Conservation (phyloP, 805 yeast genomes). For the Vanderwaltozyma verrucispora region DNA sequence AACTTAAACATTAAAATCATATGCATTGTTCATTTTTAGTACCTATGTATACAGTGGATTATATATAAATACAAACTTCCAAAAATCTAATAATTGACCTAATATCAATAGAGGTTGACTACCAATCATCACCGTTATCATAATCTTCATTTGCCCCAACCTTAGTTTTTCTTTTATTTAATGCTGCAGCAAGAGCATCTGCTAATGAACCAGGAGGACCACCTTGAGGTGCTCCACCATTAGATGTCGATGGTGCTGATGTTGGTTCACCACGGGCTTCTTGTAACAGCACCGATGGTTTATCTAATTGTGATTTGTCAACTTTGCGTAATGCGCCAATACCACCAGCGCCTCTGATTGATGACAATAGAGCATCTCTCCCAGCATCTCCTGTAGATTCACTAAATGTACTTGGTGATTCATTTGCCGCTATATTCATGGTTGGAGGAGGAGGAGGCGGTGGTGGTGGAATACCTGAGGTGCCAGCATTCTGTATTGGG, state of each 20-base stretch:
- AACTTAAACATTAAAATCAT: too few species aligned
- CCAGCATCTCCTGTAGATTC: constrained; percentile 39
- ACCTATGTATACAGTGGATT: too few species aligned
- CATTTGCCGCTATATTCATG: neutral
- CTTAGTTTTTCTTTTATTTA: constrained; percentile 70
- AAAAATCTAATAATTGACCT: too few species aligned
- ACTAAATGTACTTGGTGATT: constrained; percentile 4
- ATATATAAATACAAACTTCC: too few species aligned
- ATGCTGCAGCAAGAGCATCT: constrained; percentile 81
- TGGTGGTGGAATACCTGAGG: constrained; percentile 1
- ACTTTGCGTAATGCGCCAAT: constrained; percentile 61
- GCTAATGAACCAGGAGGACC: constrained; percentile 61
- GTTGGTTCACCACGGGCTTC: constrained; percentile 58
- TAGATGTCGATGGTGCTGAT: constrained; percentile 25
- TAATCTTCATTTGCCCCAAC: constrained; percentile 87
- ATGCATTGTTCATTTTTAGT: too few species aligned
- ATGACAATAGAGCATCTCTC: constrained; percentile 75
- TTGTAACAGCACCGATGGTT: constrained; percentile 60
- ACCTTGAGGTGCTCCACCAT: constrained; percentile 32
- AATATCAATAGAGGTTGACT: too few species aligned
- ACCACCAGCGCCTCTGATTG: constrained; percentile 75
- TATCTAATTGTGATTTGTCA: constrained; percentile 75
- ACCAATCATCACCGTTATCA: constrained; percentile 76
- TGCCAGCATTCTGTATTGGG: constrained; percentile 10
- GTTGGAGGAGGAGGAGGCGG: constrained; percentile 9